These are phyloP conservation scores for Lepidopterella palustris DNA, from an alignment of 495 filamentous ascomycete species.

Conservation along the genomic window DNA sequence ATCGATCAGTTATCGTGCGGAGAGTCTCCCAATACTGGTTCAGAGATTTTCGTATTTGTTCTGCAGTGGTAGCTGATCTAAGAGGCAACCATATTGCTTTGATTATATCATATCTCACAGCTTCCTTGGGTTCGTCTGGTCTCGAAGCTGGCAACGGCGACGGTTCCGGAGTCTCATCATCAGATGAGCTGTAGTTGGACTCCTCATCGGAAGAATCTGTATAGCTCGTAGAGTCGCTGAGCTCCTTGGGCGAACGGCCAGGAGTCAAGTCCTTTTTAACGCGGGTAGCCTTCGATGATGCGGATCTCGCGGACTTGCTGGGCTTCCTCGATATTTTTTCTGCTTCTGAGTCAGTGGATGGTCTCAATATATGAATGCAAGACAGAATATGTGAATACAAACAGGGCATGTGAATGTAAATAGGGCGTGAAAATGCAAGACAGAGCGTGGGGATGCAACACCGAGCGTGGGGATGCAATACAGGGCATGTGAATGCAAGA, in stretches of 20 bases:
- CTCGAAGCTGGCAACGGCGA: conserved; percentile 48
- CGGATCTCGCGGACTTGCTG: conserved; percentile 8
- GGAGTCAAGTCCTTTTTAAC: not conserved
- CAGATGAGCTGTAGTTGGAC: conserved; percentile 45
- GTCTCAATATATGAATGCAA: too few species aligned
- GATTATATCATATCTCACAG: conserved; percentile 55
- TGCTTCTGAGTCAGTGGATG: too few species aligned
- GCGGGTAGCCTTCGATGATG: conserved; percentile 1
- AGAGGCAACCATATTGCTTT: conserved; percentile 60
- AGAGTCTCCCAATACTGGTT: conserved; percentile 57
- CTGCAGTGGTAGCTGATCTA: conserved; percentile 39
- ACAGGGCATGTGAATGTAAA: too few species aligned
- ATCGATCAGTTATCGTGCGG: conserved; percentile 53
- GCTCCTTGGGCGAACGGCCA: conserved; percentile 24
- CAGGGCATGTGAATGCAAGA: too few species aligned
- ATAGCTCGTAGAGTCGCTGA: conserved; percentile 30
- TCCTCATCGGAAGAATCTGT: conserved; percentile 44
- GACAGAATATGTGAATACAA: too few species aligned
- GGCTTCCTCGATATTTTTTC: conserved; percentile 19
- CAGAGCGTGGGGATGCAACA: too few species aligned
- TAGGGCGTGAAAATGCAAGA: too few species aligned
- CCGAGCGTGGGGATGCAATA: too few species aligned
- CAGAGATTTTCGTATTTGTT: conserved; percentile 48
- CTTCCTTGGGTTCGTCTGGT: conserved; percentile 48
- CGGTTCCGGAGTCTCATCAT: conserved; percentile 45